These are phyloP conservation scores for Euphrasia confusa DNA, from an alignment of 257 asterid species.

Conservation along the genomic window DNA sequence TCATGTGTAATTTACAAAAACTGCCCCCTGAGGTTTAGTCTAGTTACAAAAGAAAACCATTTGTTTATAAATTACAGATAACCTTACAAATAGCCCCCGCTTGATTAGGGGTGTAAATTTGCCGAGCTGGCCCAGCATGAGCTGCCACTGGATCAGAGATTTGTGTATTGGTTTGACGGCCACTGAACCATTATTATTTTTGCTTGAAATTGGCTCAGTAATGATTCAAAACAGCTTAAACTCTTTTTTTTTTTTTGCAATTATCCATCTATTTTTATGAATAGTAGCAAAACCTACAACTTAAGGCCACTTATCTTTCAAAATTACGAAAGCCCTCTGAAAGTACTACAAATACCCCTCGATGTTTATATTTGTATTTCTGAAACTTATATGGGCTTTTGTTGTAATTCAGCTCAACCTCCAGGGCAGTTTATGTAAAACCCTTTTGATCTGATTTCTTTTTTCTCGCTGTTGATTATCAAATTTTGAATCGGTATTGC, in stretches of 20 bases:
- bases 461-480: conserved; percentile 5
- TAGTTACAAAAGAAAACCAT: background rate
- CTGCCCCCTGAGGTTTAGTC: background rate
- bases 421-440: background rate
- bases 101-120: too few relatives aligned
- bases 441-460: background rate
- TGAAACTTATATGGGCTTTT: background rate
- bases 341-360: background rate
- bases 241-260: too few relatives aligned
- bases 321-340: background rate
- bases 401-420: background rate
- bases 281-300: background rate
- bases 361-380: background rate
- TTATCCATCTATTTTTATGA: background rate
- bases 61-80: too few relatives aligned
- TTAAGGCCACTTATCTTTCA: background rate
- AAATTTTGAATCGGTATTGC: conserved; percentile 29
- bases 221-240: too few relatives aligned
- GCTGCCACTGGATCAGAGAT: too few relatives aligned
- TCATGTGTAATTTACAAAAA: background rate
- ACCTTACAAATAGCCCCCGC: too few relatives aligned
- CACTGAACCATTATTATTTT: too few relatives aligned
- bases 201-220: too few relatives aligned
- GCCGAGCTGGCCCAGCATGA: too few relatives aligned
- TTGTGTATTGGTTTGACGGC: too few relatives aligned